phyloP scores from a whole-genome alignment of 345 rosid species.

The Microcos paniculata region DNA sequence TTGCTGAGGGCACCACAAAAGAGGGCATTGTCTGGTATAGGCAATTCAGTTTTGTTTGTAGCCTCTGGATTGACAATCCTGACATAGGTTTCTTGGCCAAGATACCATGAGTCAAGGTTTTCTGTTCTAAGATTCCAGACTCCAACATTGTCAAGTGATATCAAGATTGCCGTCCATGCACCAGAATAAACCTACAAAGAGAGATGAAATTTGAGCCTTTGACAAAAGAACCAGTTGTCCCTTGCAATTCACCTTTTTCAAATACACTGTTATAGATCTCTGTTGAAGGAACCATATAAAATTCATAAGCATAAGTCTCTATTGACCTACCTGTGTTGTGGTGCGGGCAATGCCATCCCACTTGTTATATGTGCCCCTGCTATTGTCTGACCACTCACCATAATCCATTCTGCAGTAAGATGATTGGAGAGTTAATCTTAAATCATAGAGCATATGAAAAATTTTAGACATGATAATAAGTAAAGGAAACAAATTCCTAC shows the following conservation, averaged over 20 bases:
- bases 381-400: slow-evolving; percentile 95
- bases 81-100: slow-evolving; percentile 96
- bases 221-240: not conserved
- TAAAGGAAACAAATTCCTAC: slow-evolving; percentile 38
- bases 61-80: slow-evolving; percentile 87
- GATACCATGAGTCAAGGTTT: slow-evolving; percentile 97
- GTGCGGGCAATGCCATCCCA: slow-evolving; percentile 98
- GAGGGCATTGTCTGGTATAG: slow-evolving; percentile 79
- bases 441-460: not conserved
- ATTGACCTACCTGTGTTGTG: slow-evolving; percentile 72
- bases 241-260: not conserved
- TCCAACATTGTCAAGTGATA: slow-evolving; percentile 96
- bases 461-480: not conserved
- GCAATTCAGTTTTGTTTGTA: slow-evolving; percentile 88
- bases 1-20: slow-evolving; percentile 77
- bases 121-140: slow-evolving; percentile 95
- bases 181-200: slow-evolving; percentile 85
- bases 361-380: slow-evolving; percentile 97
- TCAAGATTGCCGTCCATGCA: slow-evolving; percentile 89
- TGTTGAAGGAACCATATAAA: not conserved
- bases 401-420: slow-evolving; percentile 78
- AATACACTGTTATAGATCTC: not conserved
- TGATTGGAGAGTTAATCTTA: slow-evolving; percentile 7
- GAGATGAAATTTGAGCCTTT: not conserved
- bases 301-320: not conserved